Base-by-base conservation (phyloP, 768 basidiomycete genomes). In the Tulasnella sp. region DNA sequence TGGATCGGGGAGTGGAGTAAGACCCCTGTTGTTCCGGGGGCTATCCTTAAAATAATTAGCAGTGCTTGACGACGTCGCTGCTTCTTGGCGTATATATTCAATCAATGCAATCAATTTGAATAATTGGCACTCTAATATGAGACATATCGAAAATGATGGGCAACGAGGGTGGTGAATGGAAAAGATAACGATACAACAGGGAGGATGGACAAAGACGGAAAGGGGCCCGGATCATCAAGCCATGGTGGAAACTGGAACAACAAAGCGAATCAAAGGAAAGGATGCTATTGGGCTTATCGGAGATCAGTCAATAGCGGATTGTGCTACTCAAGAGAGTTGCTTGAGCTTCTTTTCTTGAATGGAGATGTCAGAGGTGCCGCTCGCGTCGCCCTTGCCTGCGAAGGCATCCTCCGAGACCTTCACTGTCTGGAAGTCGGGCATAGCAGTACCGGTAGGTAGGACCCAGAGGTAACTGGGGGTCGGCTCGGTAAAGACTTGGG, bases 1-100 rank as follows among this genome's bases (percentile, higher is more conserved):
- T 80, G 79, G 79, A 67, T 76, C 29, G 69, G 67, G 71, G 77
- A 78, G 31, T 80, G 79, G 79, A 38, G 76, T 36, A 72, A 67
- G 22, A 70, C 15, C 22, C 78, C 79, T 15, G 42, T 29, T 11
- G 64, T 79, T 19, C 79, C 79, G 25, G 40, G 58, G 8, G 74
- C 70, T 17, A 25, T 78, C 15, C 64, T 67, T 29, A 45, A 78
- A 52, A 34, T 78, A 31, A 69, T 78, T 15, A 70, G 52, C 31
- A 25, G 45, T 25, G 49, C 34, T 22, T 72, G 25, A 40, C 34
- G n/a, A 69, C 34, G 68, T 37, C 68, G 15, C 22, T 69, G 9
- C 17, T 40, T 1, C 52, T 34, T 54, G 8, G 17, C 22, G 52
- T 29, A 37, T 25, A 22, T 49, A 8, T n/a, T 74, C 22, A 74